Conservation (phyloP, 1,139 yeast species). For the Pneumocystis sp. region DNA sequence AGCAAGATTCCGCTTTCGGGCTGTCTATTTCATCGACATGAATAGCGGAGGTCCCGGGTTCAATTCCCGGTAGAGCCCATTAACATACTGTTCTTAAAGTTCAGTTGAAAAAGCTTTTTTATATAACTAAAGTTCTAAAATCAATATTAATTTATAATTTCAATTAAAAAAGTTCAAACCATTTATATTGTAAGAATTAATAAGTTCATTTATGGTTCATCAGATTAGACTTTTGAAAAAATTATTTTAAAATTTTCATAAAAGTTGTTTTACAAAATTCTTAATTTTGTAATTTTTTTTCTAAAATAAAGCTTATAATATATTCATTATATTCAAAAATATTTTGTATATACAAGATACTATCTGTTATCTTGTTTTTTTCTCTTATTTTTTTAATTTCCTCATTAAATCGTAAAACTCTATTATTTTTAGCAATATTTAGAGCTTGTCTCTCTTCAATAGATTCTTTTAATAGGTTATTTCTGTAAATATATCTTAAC, state of each 20-base stretch:
- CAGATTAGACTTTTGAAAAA: too few species aligned
- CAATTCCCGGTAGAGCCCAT: neutral
- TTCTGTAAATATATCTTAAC: neutral
- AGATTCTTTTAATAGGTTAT: neutral
- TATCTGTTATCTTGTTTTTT: neutral
- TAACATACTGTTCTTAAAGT: neutral
- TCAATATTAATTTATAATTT: neutral
- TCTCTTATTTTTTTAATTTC: neutral
- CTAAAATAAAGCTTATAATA: neutral
- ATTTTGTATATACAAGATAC: neutral
- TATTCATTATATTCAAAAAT: neutral
- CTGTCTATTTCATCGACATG: neutral
- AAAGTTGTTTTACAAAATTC: too few species aligned
- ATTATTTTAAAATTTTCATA: neutral
- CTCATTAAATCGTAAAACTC: neutral
- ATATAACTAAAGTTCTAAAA: too few species aligned
- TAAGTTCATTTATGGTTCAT: too few species aligned
- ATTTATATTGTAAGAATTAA: too few species aligned
- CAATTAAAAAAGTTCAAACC: too few species aligned
- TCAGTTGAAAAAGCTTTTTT: too few species aligned
- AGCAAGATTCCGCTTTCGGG: constrained; percentile 1
- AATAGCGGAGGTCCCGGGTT: constrained; percentile 1
- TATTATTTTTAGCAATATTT: neutral
- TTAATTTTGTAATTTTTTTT: neutral
- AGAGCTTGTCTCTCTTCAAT: neutral